phyloP scores from a whole-genome alignment of 345 rosid species.

The Orychophragmus violaceus region DNA sequence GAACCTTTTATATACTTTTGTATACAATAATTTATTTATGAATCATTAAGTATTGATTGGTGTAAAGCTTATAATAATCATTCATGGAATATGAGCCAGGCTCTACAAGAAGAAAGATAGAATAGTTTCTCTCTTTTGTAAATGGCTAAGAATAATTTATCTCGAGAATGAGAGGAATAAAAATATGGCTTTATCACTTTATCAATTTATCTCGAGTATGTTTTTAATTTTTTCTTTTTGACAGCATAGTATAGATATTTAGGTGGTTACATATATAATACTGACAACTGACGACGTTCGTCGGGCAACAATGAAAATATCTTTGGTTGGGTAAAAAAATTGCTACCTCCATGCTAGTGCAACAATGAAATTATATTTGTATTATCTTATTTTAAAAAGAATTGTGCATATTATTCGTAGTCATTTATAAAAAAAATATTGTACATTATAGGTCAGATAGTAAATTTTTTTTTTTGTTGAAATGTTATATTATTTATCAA shows the following conservation, averaged over 20 bases:
- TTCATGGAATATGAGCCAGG: conserved; percentile 28
- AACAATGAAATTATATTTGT: neutral
- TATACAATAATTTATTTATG: neutral
- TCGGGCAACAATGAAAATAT: neutral
- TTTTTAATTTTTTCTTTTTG: neutral
- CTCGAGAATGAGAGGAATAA: conserved; percentile 20
- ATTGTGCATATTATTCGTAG: neutral
- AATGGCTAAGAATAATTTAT: conserved; percentile 24
- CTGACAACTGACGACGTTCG: neutral
- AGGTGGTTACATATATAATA: neutral
- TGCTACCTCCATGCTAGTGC: neutral
- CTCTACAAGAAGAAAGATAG: conserved; percentile 24
- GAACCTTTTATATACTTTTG: neutral
- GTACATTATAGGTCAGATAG: too few relatives aligned
- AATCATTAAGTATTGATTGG: conserved; percentile 32
- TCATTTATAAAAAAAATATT: neutral
- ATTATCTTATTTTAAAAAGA: neutral
- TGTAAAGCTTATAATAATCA: conserved; percentile 11
- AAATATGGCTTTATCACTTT: neutral
- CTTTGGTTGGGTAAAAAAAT: neutral
- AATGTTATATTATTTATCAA: too few relatives aligned
- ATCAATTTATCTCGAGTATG: conserved; percentile 14
- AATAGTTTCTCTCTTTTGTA: conserved; percentile 28
- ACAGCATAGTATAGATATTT: neutral
- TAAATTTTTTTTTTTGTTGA: too few relatives aligned